Base-by-base conservation (phyloP, 2,329 filamentous ascomycete genomes). In the Fusarium circinatum region DNA sequence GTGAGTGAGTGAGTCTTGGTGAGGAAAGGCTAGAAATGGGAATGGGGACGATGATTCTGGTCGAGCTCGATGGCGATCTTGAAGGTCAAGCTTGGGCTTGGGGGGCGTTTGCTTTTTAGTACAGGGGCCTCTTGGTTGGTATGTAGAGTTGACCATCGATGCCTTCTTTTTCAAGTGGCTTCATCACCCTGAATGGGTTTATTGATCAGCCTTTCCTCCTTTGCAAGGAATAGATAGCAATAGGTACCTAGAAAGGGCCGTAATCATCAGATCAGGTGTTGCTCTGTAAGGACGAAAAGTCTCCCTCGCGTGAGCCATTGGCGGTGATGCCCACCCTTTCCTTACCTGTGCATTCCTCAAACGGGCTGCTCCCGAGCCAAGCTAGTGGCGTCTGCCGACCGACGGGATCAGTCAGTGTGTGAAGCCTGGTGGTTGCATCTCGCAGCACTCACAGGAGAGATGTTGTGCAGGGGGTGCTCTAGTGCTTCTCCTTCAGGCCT, bases 311-410 rank as follows among this genome's bases (percentile, higher is more conserved):
- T 70, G 65, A 56, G 57, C 60, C 54, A 60, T 41, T 56, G 49
- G 49, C 26, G 38, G 52, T 60, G 49, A 67, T 69, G 69, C 52
- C 60, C 62, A 65, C 72, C 66, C 58, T 67, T 68, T 62, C 66
- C 58, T 66, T 63, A 32, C 54, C 38, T 41, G 51, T 55, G 48
- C 75, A 76, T 76, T 76, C 75, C 75, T 70, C 62, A 72, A 75
- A 74, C 75, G 75, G 75, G 75, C 70, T 75, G 73, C 68, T 77
- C 70, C 75, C 75, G 75, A 65, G 64, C 56, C 34, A 58, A 70
- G 70, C 73, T 66, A 73, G 75, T 74, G 68, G 73, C 73, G 68
- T 72, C 69, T 72, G 63, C 65, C 69, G 67, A 74, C 65, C 48
- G 62, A 62, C 56, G 52, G 39, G 58, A 58, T 39, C 61, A 70